These are phyloP conservation scores for Puccinellia tenuiflora DNA, from an alignment of 176 grass and related monocot species.

Conservation along the genomic window DNA sequence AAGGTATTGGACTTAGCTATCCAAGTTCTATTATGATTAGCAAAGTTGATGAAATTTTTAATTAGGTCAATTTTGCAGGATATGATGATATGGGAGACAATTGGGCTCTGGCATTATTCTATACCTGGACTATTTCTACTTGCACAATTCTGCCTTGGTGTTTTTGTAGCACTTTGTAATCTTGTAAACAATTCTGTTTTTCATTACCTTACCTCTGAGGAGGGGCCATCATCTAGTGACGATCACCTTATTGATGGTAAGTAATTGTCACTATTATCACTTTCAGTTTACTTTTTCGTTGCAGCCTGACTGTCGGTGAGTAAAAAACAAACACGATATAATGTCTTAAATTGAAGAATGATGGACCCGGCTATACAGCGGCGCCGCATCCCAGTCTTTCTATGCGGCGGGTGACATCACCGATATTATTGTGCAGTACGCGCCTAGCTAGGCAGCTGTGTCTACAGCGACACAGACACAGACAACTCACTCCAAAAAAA, in stretches of 20 bases:
- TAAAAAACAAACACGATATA: background rate
- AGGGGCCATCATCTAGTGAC: conserved; percentile 56
- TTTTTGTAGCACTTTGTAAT: conserved; percentile 94
- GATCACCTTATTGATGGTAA: conserved; percentile 82
- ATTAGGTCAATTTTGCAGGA: conserved; percentile 57
- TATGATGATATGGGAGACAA: conserved; percentile 98
- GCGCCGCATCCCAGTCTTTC: too few species aligned
- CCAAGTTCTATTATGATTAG: conserved; percentile 5
- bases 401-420: too few species aligned
- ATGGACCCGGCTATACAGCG: too few species aligned
- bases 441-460: too few species aligned
- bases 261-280: background rate
- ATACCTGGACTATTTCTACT: conserved; percentile 96
- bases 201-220: conserved; percentile 51
- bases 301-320: background rate
- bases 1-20: conserved; percentile 54
- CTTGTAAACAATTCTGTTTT: conserved; percentile 98
- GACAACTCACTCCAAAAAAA: too few species aligned
- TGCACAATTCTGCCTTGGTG: conserved; percentile 94
- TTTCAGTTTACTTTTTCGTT: conserved; percentile 20
- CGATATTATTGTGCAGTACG: too few species aligned
- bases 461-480: too few species aligned
- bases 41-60: conserved; percentile 12
- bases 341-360: conserved; percentile 3
- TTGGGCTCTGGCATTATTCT: conserved; percentile 97